Evolutionary conservation across 2,329 filamentous ascomycete species (phyloP), one percentile per base, ranked within the genome.

Genomic region (Harringtonia lauricola): DNA sequence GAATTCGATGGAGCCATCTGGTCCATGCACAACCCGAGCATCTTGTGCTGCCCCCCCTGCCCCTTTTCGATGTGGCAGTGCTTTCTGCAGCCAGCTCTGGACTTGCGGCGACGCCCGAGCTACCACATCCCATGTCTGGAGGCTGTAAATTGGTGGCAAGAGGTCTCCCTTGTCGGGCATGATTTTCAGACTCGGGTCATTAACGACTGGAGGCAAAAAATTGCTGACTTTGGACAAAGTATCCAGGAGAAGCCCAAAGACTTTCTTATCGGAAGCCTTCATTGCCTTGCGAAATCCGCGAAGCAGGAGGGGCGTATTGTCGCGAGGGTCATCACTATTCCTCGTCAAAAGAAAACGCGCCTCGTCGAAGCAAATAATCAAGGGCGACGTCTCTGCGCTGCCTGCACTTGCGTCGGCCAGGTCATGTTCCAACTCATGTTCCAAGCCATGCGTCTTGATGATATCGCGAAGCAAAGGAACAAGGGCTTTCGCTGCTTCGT

Each of bases 241-340:
- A 30, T 33, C 41, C 33, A 42, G 12, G 34, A 42, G 24, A 18
- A 42, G 41, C 8, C 41, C 41, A 36, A 42, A 42, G 4, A 34
- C 15, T 30, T 36, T 42, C 8, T 18, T 31, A 2, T 42, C 28
- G 12, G 18, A 40, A 15, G 38, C 18, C 28, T 22, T 22, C 8
- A 40, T 3, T 8, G 38, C 38, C 17, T 14, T 31, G 17, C 38
- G 38, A n/a, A 40, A 40, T 22, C 28, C 38, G 13, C 38, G 38
- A 22, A 40, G 17, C 13, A 40, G 19, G 14, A 31, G 18, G 18
- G 41, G 41, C 22, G 24, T 24, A 21, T 22, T 9, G 33, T 42
- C 41, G 22, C 24, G 17, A 22, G 33, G 12, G 18, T 33, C 38
- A 17, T 33, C 38, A 22, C 28, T 33, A 14, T 3, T 4, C 28